Base-by-base conservation (phyloP, 805 yeast species). In the Lipomyces japonicus region DNA sequence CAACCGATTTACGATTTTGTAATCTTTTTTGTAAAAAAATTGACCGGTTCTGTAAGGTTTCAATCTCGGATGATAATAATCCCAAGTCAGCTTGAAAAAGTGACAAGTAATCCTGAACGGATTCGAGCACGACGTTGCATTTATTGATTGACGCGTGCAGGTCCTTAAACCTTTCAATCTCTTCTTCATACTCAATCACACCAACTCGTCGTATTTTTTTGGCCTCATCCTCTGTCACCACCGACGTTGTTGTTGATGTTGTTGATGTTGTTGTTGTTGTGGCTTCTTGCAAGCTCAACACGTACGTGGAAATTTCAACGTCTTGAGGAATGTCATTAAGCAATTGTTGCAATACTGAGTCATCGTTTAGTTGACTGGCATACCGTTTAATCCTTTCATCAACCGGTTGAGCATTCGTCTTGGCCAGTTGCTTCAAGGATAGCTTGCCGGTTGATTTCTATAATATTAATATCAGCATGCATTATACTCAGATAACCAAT, bases 51-150 rank as follows among this genome's bases (percentile, higher is more conserved):
- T 81, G 83, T 31, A 84, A 71, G 39, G 72, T 72, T 60, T 78
- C 82, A 75, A 84, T 75, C 54, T 84, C 88, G 19, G 69, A 64
- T 0, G 87, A 79, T 36, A 82, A 68, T 23, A 73, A 69, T 6
- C 75, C 69, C 48, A 84, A 72, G 51, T 83, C 83, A 2, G 61
- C 50, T 61, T 82, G 82, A 67, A 89, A 86, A 28, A 70, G 67
- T 9, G 63, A 62, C 42, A 87, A 68, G 51, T 80, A 78, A 1
- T 67, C 64, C 50, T 76, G 77, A 9, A 53, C 58, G 3, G 58
- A 46, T 3, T 46, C 46, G 18, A 55, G 38, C 16, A 55, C 57
- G 3, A 45, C 21, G 24, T 55, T 58, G 36, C 58, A 54, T 36
- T 53, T 53, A 12, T 53, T 50, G 35, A 53, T 54, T 21, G 58